Conservation (phyloP, 768 basidiomycete genomes). For the Mycena belliarum region DNA sequence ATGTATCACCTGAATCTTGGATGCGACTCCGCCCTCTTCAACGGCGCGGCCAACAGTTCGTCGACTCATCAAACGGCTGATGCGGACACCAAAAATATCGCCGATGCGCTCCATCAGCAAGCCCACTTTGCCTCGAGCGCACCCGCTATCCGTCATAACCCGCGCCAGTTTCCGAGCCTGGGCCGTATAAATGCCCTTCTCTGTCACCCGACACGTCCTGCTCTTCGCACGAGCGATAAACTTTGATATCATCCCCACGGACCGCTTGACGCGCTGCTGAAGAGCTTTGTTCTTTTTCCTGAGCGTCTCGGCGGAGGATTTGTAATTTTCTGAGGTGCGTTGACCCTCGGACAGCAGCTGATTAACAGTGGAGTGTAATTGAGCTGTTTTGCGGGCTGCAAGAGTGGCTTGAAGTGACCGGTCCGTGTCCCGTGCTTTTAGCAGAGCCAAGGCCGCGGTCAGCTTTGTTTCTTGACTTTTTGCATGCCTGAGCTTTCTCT, state of each 20-base stretch:
- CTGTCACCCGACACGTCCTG: neutral
- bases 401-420: neutral
- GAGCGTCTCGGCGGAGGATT: neutral
- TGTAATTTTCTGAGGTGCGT: neutral
- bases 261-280: neutral
- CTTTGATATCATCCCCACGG: neutral
- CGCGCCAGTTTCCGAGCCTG: constrained; percentile 21
- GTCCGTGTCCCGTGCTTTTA: neutral
- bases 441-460: neutral
- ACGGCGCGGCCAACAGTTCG: constrained; percentile 20
- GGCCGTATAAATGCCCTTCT: constrained; percentile 18
- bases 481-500: neutral
- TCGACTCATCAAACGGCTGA: constrained; percentile 16
- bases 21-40: constrained; percentile 18
- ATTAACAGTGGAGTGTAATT: neutral
- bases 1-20: constrained; percentile 7
- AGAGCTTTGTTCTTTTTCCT: neutral
- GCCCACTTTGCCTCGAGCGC: constrained; percentile 16
- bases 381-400: neutral
- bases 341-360: neutral
- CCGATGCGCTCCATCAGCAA: constrained; percentile 12
- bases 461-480: neutral
- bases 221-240: neutral
- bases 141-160: constrained; percentile 17
- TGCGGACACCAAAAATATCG: constrained; percentile 8